These are phyloP conservation scores for Lasiodiplodia sp. DNA, from an alignment of 2,329 filamentous ascomycete species.

Conservation along the genomic window DNA sequence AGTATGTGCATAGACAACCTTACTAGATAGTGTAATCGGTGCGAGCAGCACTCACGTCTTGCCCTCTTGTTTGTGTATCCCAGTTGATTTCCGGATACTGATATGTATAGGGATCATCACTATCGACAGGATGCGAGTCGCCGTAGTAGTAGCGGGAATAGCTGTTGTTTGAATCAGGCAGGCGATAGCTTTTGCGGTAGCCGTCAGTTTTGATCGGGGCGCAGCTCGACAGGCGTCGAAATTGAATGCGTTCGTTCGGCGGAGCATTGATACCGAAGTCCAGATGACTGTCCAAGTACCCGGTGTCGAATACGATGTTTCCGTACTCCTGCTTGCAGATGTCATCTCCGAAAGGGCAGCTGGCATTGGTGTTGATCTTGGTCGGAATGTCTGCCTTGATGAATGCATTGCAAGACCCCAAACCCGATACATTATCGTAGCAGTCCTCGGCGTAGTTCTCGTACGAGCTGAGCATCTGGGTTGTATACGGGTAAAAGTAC, in stretches of 20 bases:
- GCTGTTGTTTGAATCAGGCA: neutral
- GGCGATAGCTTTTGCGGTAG: neutral
- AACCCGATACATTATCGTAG: constrained; percentile 23
- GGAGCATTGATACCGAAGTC: constrained; percentile 38
- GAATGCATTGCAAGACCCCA: constrained; percentile 28
- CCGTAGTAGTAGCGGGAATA: neutral
- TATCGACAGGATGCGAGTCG: too few species aligned
- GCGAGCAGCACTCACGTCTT: neutral
- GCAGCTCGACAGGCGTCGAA: constrained; percentile 27
- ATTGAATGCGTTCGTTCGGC: constrained; percentile 30
- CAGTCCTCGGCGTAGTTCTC: constrained; percentile 21
- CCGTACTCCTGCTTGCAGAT: constrained; percentile 29
- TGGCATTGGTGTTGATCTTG: constrained; percentile 24
- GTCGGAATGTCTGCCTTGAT: constrained; percentile 25
- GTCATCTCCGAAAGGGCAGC: constrained; percentile 33
- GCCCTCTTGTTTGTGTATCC: neutral
- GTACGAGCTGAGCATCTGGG: constrained; percentile 14
- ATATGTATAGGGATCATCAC: neutral
- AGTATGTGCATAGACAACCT: neutral
- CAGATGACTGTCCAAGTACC: constrained; percentile 34
- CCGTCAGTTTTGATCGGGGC: constrained; percentile 32
- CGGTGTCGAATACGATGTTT: constrained; percentile 36
- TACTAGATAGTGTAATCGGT: constrained; percentile 11
- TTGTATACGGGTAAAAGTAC: neutral
- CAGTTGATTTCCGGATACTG: constrained; percentile 1